These are phyloP conservation scores for Fusarium temperatum DNA, from an alignment of 2,329 filamentous ascomycete species.

Conservation along the genomic window DNA sequence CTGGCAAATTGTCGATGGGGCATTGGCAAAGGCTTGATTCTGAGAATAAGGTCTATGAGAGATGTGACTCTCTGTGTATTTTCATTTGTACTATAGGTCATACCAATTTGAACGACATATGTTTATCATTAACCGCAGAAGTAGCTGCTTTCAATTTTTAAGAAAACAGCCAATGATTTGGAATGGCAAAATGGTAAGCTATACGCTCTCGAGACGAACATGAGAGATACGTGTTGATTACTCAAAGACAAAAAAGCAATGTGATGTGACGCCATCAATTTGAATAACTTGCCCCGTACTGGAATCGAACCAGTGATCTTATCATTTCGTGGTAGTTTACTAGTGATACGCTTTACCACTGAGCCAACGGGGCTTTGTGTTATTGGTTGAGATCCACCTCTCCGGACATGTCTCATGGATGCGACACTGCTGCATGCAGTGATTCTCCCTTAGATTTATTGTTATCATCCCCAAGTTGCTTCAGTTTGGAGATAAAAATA, in stretches of 20 bases:
- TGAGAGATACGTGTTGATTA: too few relatives aligned
- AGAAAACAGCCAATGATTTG: fast-evolving
- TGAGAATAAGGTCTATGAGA: too few relatives aligned
- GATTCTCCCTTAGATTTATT: too few relatives aligned
- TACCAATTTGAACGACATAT: neutral
- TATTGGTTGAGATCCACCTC: neutral
- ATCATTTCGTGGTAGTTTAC: conserved; percentile 1
- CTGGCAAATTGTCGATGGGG: conserved; percentile 43
- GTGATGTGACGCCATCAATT: fast-evolving
- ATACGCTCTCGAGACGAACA: too few relatives aligned
- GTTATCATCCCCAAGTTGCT: too few relatives aligned
- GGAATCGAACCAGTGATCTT: conserved; percentile 27
- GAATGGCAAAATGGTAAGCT: neutral
- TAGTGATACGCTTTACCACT: conserved; percentile 29
- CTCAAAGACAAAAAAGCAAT: neutral
- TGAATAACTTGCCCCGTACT: neutral
- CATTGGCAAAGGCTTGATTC: neutral
- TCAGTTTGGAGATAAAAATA: too few relatives aligned
- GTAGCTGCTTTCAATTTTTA: neutral
- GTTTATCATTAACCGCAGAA: neutral
- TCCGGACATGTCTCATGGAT: fast-evolving
- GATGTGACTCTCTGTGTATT: neutral
- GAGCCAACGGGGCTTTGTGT: conserved; percentile 11
- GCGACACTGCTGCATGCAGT: fast-evolving
- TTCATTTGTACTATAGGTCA: neutral